These are phyloP conservation scores for Aspergillus novofumigatus DNA, from an alignment of 2,329 filamentous ascomycete species.

Conservation along the genomic window DNA sequence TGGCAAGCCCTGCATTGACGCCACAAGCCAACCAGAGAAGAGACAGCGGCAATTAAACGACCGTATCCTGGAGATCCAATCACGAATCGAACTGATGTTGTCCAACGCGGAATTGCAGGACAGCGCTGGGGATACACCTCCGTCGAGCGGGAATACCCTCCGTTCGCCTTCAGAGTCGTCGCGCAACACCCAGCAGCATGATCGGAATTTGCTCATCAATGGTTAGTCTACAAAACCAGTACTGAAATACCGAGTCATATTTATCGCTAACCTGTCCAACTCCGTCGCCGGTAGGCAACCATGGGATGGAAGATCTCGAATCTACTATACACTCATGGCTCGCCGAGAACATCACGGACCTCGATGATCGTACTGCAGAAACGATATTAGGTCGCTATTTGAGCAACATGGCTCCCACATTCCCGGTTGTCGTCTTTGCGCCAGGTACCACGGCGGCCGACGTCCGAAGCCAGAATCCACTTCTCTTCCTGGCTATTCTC, in stretches of 20 bases:
- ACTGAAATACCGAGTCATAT: neutral
- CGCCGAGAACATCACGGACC: neutral
- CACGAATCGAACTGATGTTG: neutral
- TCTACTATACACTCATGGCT: neutral
- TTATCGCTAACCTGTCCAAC: neutral
- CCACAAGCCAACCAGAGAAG: neutral
- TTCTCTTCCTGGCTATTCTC: neutral
- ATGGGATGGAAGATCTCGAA: neutral
- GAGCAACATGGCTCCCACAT: neutral
- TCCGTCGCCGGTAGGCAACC: neutral
- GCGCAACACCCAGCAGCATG: neutral
- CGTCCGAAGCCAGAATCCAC: neutral
- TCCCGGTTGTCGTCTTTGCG: neutral
- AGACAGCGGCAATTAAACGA: neutral
- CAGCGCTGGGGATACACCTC: neutral
- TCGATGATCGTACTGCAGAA: neutral
- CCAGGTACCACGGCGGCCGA: neutral
- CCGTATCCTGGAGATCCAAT: neutral
- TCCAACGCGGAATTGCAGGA: neutral
- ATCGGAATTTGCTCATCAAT: neutral
- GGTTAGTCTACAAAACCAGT: neutral
- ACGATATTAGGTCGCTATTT: neutral
- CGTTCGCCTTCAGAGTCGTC: neutral
- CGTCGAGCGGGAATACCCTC: neutral
- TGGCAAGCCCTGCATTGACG: neutral